These are phyloP conservation scores for Yarrowia sp. DNA, from an alignment of 805 yeast species.

Conservation along the genomic window DNA sequence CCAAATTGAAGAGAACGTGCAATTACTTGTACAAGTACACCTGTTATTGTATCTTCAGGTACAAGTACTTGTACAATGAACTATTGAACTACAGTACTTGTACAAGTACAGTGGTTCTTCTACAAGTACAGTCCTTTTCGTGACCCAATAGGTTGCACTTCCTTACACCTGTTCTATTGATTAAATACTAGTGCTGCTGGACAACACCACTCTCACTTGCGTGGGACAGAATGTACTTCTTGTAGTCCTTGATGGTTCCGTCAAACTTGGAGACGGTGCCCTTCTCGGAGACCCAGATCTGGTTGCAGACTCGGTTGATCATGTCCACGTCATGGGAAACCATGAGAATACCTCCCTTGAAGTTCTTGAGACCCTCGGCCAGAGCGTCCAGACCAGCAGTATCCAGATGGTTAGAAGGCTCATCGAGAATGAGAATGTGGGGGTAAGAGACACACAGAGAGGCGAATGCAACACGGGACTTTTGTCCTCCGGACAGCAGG, in stretches of 20 bases:
- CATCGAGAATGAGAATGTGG: slow-evolving; percentile 90
- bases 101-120: not conserved
- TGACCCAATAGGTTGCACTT: no score
- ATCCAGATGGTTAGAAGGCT: slow-evolving; percentile 98
- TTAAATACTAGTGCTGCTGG: slow-evolving; percentile 66
- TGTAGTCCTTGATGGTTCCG: slow-evolving; percentile 88
- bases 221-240: slow-evolving; percentile 77
- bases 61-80: not conserved
- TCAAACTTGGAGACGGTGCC: slow-evolving; percentile 78
- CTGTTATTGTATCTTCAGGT: not conserved
- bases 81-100: no score
- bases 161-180: not conserved
- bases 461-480: slow-evolving; percentile 97
- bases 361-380: slow-evolving; percentile 82
- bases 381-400: slow-evolving; percentile 97
- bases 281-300: slow-evolving; percentile 93
- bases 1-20: no score
- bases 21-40: no score
- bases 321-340: slow-evolving; percentile 97
- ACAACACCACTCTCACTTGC: slow-evolving; percentile 92
- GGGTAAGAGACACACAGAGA: slow-evolving; percentile 89
- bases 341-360: slow-evolving; percentile 96
- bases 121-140: not conserved
- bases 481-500: slow-evolving; percentile 95
- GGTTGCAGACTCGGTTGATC: slow-evolving; percentile 86